Base-by-base conservation (phyloP, 2,329 filamentous ascomycete genomes). In the Scorias spongiosa region DNA sequence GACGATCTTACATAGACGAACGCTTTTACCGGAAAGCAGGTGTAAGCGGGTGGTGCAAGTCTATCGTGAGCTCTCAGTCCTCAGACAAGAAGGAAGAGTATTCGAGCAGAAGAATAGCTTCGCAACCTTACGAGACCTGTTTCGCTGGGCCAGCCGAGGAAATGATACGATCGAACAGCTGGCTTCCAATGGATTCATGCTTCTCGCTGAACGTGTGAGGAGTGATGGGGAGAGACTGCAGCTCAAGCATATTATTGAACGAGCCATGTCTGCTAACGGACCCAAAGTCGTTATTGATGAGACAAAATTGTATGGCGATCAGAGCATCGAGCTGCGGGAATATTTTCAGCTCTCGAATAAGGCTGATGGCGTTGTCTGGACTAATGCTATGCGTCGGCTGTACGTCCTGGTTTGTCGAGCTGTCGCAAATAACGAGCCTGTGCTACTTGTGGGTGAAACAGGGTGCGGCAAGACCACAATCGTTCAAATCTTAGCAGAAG, bases 391-490 rank as follows among this genome's bases (percentile, higher is more conserved):
- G 89, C 80, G 86, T 12, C 76, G 91, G 42, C 70, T 98, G 0
- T 96, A 89, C 57, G 78, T 93, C 6, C 71, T 99, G 10, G 86
- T 98, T n/a, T 78, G 81, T 5, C 75, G 84, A 54, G 91, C 91
- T 1, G 69, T 98, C 46, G 75, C 76, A 20, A 91, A 95, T 57
- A 87, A 93, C 48, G 91, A 99, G 60, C 91, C 91, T 1, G 85
- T 98, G 2, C 71, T 99, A 15, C 71, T 99, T 5, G 86, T 99
- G 10, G 91, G 91, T 48, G 93, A 98, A 60, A 99, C 91, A 14
- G 91, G 91, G 5, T 96, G 89, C 57, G 91, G 93, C 48, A 99
- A 99, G 66, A 99, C 91, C 0, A 95, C 89, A 2, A 84, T 98
- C 6, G 93, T 86, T 52, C 91, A 99, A 60, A 74, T 94, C 58